Conservation (phyloP, 768 basidiomycete species). For the Boletales sp. region DNA sequence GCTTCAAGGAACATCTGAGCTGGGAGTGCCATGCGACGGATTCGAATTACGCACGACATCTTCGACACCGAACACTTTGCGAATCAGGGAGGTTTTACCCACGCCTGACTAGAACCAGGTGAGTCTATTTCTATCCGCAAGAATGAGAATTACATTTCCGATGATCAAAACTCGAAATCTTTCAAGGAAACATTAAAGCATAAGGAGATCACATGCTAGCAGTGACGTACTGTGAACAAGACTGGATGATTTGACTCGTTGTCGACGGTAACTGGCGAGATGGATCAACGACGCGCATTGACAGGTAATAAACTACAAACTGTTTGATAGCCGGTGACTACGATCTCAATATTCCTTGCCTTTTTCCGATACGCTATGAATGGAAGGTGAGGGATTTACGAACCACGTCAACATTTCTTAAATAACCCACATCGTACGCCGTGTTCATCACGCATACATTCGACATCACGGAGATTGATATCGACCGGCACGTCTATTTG, state of each 20-base stretch:
- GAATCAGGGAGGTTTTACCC: slow-evolving; percentile 13
- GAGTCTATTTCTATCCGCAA: background rate
- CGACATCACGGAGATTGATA: slow-evolving; percentile 3
- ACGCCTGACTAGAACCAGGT: slow-evolving; percentile 10
- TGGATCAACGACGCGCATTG: background rate
- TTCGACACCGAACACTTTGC: slow-evolving; percentile 10
- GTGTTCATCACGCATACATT: background rate
- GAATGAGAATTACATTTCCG: slow-evolving; percentile 6
- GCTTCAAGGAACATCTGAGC: background rate
- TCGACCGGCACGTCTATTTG: background rate
- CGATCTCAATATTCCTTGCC: slow-evolving; percentile 5
- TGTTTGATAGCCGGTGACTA: slow-evolving; percentile 1
- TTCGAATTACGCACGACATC: slow-evolving; percentile 5
- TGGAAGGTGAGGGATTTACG: background rate
- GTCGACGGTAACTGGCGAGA: slow-evolving; percentile 6
- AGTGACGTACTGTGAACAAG: slow-evolving; percentile 9
- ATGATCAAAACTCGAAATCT: slow-evolving; percentile 15
- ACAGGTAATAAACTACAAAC: background rate
- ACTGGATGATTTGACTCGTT: slow-evolving; percentile 5
- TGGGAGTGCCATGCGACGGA: background rate
- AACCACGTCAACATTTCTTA: background rate
- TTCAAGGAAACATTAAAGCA: too few relatives aligned
- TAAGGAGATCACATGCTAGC: background rate
- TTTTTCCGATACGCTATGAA: slow-evolving; percentile 9
- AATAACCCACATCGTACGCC: slow-evolving; percentile 6